Evolutionary conservation across 129 eudicot genomes (phyloP), one percentile per base, ranked within the genome.

Genomic region (Lactuca saligna): DNA sequence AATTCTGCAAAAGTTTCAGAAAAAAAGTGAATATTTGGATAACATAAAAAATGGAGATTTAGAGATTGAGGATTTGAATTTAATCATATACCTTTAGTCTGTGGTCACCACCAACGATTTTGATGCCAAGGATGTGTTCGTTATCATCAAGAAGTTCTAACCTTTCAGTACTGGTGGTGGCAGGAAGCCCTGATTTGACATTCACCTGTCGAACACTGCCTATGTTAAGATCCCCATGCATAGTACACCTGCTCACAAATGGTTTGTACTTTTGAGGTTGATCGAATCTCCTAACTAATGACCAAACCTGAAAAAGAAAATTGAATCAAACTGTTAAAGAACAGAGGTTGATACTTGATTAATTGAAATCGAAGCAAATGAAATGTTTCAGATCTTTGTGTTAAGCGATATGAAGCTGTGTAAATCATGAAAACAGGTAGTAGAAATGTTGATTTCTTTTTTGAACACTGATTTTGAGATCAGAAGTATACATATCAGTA

Each of bases 191-290:
- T n/a, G 94, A 84, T 59, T 82, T 89, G 15, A 89, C 94, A 46
- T 89, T 86, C 78, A 89, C 96, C 63, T 86, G 83, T 70, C 96
- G 80, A 60, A 89, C 86, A 55, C 94, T 84, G 3, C 96, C 94
- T 50, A 89, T 84, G 57, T 77, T 84, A 32, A 86, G 80, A 49
- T 73, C 96, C 9, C 88, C 96, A 16, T 73, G 80, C 78, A 89
- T 77, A 4, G 41, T 80, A 71, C 96, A 86, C 33, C 86, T 66
- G 78, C 94, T 86, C 34, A 89, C 82, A 73, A 89, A 89, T n/a
- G 96, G 96, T 77, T 89, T 89, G 75, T 89, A 89, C 79, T 78
- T 86, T 72, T 89, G 96, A 7, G 96, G 96, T 46, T 89, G 78
- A 84, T 89, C 96, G 63, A 89, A 89, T 46, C 96, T 82, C 77